Percentiles rank a stretch among this genome's conserved stretches.
Evolutionary conservation across 179 eudicot genomes (phyloP).

Genomic region (Corrigiola litoralis): DNA sequence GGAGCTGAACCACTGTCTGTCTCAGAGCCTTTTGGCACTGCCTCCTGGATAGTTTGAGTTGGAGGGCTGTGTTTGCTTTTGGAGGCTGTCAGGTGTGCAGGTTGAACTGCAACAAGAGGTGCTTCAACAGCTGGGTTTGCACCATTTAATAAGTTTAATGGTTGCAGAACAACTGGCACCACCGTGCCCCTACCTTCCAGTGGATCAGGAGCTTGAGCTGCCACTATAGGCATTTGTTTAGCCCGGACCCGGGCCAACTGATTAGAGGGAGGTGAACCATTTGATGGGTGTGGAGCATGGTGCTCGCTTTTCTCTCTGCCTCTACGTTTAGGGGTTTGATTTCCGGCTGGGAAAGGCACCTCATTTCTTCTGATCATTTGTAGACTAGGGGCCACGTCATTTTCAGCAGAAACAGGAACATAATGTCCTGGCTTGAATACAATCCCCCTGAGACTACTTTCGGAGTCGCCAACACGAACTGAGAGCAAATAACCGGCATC

Average conservation of each 20-base stretch:
- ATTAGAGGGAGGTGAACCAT: constrained; percentile 33
- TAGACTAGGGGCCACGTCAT: constrained; percentile 79
- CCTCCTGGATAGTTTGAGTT: constrained; percentile 27
- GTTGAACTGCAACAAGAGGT: constrained; percentile 36
- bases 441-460: constrained; percentile 60
- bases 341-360: constrained; percentile 44
- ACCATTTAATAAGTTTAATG: constrained; percentile 45
- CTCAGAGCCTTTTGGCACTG: constrained; percentile 17
- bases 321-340: constrained; percentile 32
- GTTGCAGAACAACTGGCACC: constrained; percentile 71
- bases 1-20: constrained; percentile 30
- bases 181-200: constrained; percentile 58
- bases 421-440: constrained; percentile 89
- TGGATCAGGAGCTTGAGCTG: constrained; percentile 36
- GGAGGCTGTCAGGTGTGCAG: constrained; percentile 44
- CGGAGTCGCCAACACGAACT: constrained; percentile 68
- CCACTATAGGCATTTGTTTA: constrained; percentile 25
- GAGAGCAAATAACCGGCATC: constrained; percentile 77
- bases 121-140: constrained; percentile 32
- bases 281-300: constrained; percentile 26
- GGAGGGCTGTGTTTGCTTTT: constrained; percentile 29
- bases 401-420: constrained; percentile 70
- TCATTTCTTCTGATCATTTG: constrained; percentile 64
- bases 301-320: constrained; percentile 35
- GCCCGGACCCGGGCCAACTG: constrained; percentile 31